These are phyloP conservation scores for Mrakia gelida DNA, from an alignment of 768 basidiomycete species.

Conservation along the genomic window DNA sequence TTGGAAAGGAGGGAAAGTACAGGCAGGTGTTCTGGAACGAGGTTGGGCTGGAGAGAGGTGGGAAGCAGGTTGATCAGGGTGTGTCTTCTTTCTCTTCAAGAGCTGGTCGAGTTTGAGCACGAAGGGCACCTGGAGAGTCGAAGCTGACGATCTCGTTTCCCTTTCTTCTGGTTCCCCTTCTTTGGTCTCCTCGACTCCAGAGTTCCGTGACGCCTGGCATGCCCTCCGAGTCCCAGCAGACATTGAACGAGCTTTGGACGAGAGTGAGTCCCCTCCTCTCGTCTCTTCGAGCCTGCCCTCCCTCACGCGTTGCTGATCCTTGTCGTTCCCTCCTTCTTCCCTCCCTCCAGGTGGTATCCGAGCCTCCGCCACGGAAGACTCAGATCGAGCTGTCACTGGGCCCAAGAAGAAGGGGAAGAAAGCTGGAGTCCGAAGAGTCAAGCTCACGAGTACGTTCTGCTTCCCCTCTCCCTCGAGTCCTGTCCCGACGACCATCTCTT, in stretches of 20 bases:
- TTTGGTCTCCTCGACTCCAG: conserved; percentile 46
- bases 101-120: background rate
- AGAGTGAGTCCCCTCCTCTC: conserved; percentile 50
- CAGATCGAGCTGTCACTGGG: conserved; percentile 54
- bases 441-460: conserved; percentile 78
- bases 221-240: conserved; percentile 77
- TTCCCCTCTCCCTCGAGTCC: conserved; percentile 36
- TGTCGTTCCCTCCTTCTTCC: background rate
- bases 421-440: conserved; percentile 65
- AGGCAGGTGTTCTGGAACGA: conserved; percentile 89
- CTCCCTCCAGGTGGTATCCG: conserved; percentile 68
- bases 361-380: conserved; percentile 42
- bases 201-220: conserved; percentile 85
- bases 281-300: conserved; percentile 5
- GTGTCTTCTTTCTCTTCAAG: conserved; percentile 10
- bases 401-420: conserved; percentile 78
- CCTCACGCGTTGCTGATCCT: conserved; percentile 10
- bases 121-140: background rate
- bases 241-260: conserved; percentile 70
- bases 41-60: conserved; percentile 55
- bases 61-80: conserved; percentile 39
- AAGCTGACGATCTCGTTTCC: background rate
- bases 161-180: background rate
- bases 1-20: conserved; percentile 73
- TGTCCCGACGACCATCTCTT: no score